Evolutionary conservation across 805 yeast genomes (phyloP).

Genomic region (Barnettozyma pratensis): DNA sequence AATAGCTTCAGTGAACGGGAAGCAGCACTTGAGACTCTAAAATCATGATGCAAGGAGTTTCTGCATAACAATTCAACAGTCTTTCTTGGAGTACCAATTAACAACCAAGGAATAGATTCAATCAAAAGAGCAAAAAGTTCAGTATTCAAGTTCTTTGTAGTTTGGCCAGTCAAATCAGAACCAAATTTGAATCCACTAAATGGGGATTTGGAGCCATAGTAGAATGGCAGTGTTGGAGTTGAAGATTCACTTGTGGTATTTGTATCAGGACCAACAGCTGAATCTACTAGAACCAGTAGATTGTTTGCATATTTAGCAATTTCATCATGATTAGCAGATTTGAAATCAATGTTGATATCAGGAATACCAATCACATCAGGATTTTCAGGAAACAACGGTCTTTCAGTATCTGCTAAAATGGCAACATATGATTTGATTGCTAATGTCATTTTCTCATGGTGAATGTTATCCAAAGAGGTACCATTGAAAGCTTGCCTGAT

Average conservation of each 20-base stretch:
- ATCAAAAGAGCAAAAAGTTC: conserved; percentile 67
- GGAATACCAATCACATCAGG: conserved; percentile 30
- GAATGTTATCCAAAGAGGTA: conserved; percentile 49
- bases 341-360: conserved; percentile 26
- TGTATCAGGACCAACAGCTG: conserved; percentile 42
- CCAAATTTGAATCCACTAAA: conserved; percentile 37
- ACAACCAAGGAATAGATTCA: conserved; percentile 71
- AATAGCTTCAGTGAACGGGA: conserved; percentile 57
- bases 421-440: conserved; percentile 67
- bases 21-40: conserved; percentile 58
- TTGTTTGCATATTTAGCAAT: conserved; percentile 53
- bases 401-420: conserved; percentile 60
- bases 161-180: conserved; percentile 33
- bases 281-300: conserved; percentile 56
- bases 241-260: conserved; percentile 22
- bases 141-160: conserved; percentile 34
- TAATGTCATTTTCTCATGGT: conserved; percentile 66
- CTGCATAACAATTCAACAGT: conserved; percentile 73
- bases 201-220: conserved; percentile 28
- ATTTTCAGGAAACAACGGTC: conserved; percentile 70
- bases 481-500: conserved; percentile 59
- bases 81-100: conserved; percentile 51
- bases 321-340: conserved; percentile 56
- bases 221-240: conserved; percentile 31
- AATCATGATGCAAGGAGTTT: conserved; percentile 66